Base-by-base conservation (phyloP, 306 rosid species). In the Malus sieversii region DNA sequence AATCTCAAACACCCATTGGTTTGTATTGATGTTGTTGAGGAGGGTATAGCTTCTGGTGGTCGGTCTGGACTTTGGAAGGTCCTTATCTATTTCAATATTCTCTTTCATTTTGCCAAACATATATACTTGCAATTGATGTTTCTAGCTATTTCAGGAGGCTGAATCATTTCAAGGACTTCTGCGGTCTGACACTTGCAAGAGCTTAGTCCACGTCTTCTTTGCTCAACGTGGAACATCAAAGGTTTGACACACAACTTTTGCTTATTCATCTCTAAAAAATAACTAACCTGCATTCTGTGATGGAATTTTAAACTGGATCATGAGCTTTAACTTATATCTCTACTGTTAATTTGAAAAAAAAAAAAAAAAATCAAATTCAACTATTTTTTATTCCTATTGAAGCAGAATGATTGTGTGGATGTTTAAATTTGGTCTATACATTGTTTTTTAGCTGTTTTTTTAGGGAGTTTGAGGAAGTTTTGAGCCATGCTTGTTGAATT, bases 31-130 rank as follows among this genome's bases (percentile, higher is more conserved):
- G 96, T 85, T 53, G 81, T 96, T 66, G 99, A 96, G 80, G 90
- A 82, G 74, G 99, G 99, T 53, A 76, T 96, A 75, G 91, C 81
- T 77, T 84, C 92, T 19, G 99, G 99, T 63, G 90, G 93, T 27
- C 92, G 89, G 48, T 84, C 89, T 71, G 99, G 99, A 66, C 99
- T 96, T 75, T 85, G 85, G 93, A 96, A 96, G 98, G 99, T 96
- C 72, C 65, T 71, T 60, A 63, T 71, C 86, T 82, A 15, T 81
- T 75, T 75, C 78, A 66, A 52, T 66, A 18, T 77, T 77, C 60
- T 45, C 58, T 32, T 66, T 16, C 10, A 46, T 44, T 22, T 10
- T 60, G 40, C 77, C 42, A 25, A 67, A 71, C 67, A 19, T 45
- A 52, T 71, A 57, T 20, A 70, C 29, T n/a, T 74, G 78, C 52